Base-by-base conservation (phyloP, 2,329 filamentous ascomycete genomes). In the Fusarium haematococcum region DNA sequence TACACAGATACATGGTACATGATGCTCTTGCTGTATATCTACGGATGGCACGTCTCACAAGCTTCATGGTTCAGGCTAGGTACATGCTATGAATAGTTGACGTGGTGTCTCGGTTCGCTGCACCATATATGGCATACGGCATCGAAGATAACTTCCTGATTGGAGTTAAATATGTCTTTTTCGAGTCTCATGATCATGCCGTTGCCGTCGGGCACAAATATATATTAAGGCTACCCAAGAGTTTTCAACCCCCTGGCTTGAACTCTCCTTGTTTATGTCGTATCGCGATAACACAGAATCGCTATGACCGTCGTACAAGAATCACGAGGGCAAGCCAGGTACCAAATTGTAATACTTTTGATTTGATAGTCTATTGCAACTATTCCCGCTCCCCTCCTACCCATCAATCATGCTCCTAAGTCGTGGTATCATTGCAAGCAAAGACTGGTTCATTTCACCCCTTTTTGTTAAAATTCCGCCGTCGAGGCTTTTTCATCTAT, bases 401-500 rank as follows among this genome's bases (percentile, higher is more conserved):
- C 69, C 60, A 61, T 70, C 72, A 68, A 70, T 52, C 70, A 66
- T 74, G 69, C 76, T 76, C 73, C 76, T 75, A 39, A 77, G 61
- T 77, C 77, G 65, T 79, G 77, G 77, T 79, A 78, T 78, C 77
- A 78, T 79, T 70, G 32, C 73, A 56, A 75, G 50, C 48, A 77
- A 72, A 69, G 56, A 27, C 32, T 37, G 11, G 43, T 16, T 58
- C 33, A 11, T 25, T 25, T 27, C 64, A 61, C 63, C 65, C 54
- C 35, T 27, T 56, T 43, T 32, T 25, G 20, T 45, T 57, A 41
- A 52, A 37, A 75, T 56, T 69, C 37, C 62, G 74, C 76, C 74
- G 52, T 62, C 54, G 76, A 75, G 75, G 76, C 76, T 25, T 62
- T 64, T 67, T 64, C 41, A 70, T 74, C 65, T 74, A 75, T 74